Percentiles rank a stretch among this genome's conserved stretches.
These are phyloP conservation scores for Marasmius tenuissimus DNA, from an alignment of 1,284 basidiomycete species.

Conservation along the genomic window DNA sequence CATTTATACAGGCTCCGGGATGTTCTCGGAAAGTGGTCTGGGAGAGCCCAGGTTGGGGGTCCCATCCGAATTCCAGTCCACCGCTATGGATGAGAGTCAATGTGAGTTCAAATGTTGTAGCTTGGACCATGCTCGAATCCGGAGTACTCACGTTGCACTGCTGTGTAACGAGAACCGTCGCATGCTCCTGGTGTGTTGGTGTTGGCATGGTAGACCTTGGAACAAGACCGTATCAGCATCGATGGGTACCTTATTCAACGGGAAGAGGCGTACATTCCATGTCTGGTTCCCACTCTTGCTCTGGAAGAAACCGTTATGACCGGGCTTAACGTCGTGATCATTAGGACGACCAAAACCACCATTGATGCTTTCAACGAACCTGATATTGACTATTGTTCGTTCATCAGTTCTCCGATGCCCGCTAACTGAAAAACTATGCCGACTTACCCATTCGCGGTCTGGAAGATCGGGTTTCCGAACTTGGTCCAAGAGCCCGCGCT, in stretches of 20 bases:
- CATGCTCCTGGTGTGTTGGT: too few relatives aligned
- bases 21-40: background rate
- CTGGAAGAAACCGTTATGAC: too few relatives aligned
- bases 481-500: slow-evolving; percentile 2
- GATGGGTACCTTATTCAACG: too few relatives aligned
- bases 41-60: slow-evolving; percentile 2
- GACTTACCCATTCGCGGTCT: slow-evolving; percentile 30
- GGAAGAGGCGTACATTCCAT: too few relatives aligned
- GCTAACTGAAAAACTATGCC: slow-evolving; percentile 24
- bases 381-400: too few relatives aligned
- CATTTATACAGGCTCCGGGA: background rate
- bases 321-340: too few relatives aligned
- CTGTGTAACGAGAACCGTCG: too few relatives aligned
- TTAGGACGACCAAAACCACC: too few relatives aligned
- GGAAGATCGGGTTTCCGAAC: background rate
- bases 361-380: too few relatives aligned
- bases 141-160: background rate
- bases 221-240: too few relatives aligned
- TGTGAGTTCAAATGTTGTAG: background rate
- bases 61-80: slow-evolving; percentile 4
- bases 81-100: background rate
- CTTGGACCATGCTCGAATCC: background rate
- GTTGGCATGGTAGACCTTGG: too few relatives aligned
- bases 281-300: too few relatives aligned
- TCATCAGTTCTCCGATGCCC: background rate